Base-by-base conservation (phyloP, 1,284 basidiomycete species). In the Laetiporus sulphureus region DNA sequence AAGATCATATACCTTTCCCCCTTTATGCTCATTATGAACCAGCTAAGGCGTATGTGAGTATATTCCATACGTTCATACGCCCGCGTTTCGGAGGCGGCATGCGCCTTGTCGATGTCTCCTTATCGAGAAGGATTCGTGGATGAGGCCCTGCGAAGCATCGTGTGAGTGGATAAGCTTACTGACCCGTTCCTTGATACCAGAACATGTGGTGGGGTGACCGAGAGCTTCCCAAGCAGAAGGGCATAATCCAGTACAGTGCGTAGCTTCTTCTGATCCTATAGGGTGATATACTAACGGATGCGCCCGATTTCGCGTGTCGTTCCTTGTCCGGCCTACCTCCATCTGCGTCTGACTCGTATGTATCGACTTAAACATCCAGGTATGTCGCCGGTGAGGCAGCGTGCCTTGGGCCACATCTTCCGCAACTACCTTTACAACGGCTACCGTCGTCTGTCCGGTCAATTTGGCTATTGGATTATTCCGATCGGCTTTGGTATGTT, bases 131-230 rank as follows among this genome's bases (percentile, higher is more conserved):
- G n/a, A n/a, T n/a, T n/a, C n/a, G n/a, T n/a, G n/a, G n/a, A n/a
- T n/a, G n/a, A n/a, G n/a, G n/a, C n/a, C n/a, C n/a, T n/a, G n/a
- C n/a, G n/a, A n/a, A n/a, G n/a, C n/a, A n/a, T n/a, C n/a, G n/a
- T n/a, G n/a, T n/a, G n/a, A n/a, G n/a, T n/a, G n/a, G n/a, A n/a
- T n/a, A n/a, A n/a, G n/a, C n/a, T n/a, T n/a, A n/a, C n/a, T n/a
- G n/a, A n/a, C n/a, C n/a, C n/a, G n/a, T n/a, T n/a, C n/a, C n/a
- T 36, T n/a, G 1, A 32, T 42, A 42, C 38, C 60, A 94, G 90
- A 85, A 77, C 65, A 71, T 83, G 42, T 95, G 92, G 92, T 96
- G 92, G 92, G 92, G 92, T 68, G 83, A 86, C 66, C 77, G 79
- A 60, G 74, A 75, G 46, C 72, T 68, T 32, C 52, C 66, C 38